Evolutionary conservation across 352 stramenopile genomes (phyloP).

Genomic region (Globisporangium barbulae): DNA sequence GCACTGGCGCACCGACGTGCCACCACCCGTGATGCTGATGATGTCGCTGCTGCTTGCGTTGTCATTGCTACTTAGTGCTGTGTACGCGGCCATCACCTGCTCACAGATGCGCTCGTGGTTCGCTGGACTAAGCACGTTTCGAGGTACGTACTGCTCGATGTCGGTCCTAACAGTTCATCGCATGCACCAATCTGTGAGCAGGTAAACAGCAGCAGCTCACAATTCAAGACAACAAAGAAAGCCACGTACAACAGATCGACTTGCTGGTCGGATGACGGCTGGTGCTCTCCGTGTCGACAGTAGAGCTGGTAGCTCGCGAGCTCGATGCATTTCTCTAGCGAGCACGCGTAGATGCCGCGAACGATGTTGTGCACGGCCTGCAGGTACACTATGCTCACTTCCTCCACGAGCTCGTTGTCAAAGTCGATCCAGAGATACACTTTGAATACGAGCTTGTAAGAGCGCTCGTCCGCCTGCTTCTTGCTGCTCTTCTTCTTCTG

Average conservation of each 20-base stretch:
- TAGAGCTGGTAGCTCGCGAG: slow-evolving; percentile 71
- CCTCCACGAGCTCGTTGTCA: slow-evolving; percentile 50
- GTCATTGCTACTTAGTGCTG: slow-evolving; percentile 16
- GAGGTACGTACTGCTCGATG: slow-evolving; percentile 31
- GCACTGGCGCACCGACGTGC: slow-evolving; percentile 32
- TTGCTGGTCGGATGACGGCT: slow-evolving; percentile 6
- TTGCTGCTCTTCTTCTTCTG: slow-evolving; percentile 21
- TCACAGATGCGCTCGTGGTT: slow-evolving; percentile 35
- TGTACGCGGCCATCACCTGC: slow-evolving; percentile 34
- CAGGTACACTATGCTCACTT: slow-evolving; percentile 61
- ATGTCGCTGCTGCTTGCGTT: not conserved
- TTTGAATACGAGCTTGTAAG: slow-evolving; percentile 61
- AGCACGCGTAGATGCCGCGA: slow-evolving; percentile 44
- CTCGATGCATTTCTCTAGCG: slow-evolving; percentile 48
- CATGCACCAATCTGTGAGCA: not conserved
- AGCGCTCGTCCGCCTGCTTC: slow-evolving; percentile 2
- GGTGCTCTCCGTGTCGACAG: slow-evolving; percentile 31
- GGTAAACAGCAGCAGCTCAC: not conserved
- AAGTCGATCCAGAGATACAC: slow-evolving; percentile 71
- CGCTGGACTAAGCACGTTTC: slow-evolving; percentile 36
- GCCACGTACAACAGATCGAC: slow-evolving; percentile 11
- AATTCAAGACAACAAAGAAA: slow-evolving; percentile 18
- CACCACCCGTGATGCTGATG: not conserved
- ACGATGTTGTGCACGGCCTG: slow-evolving; percentile 76
- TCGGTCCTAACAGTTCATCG: slow-evolving; percentile 14